Base-by-base conservation (phyloP, 257 asterid genomes). In the Nicotiana paniculata region DNA sequence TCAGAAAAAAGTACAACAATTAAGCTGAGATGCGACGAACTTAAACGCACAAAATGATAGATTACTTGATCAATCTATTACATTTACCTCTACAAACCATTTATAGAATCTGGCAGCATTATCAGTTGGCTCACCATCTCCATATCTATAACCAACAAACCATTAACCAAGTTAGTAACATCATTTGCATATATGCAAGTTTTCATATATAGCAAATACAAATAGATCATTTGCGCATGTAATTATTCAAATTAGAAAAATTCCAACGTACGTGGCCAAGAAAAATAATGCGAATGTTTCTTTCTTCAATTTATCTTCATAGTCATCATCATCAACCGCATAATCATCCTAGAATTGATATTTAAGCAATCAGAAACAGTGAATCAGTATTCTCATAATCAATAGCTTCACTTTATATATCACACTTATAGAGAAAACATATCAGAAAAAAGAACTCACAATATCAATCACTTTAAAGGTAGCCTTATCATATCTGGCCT, bases 51-150 rank as follows among this genome's bases (percentile, higher is more conserved):
- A 75, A 66, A 35, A 66, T 65, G 43, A 24, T 24, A 28, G 83
- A 64, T 21, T 48, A 80, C 48, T 80, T 13, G 32, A 68, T 37
- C 18, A 79, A 65, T 63, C 30, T 26, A 43, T 43, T 63, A 35
- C 15, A 81, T 68, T 85, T 88, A 96, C 99, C 98, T 96, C 99
- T 2, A 77, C 65, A 89, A 96, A 95, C 99, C 99, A 96, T 85
- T 93, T 96, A 87, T 96, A 94, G 85, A 96, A 96, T 81, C 97
- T 92, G 6, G 99, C 98, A 9, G 98, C 99, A 77, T 96, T 96
- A 86, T 96, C 99, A 28, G 99, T 96, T 78, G 99, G 99, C 90
- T 96, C 99, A 79, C 99, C 99, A 82, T 96, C 99, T 87, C 99
- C 99, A 79, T 96, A 96, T 83, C 99, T 96, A 87, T 84, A 88